phyloP scores from a whole-genome alignment of 2,329 filamentous ascomycete species.

The Zopfia rhizophila region DNA sequence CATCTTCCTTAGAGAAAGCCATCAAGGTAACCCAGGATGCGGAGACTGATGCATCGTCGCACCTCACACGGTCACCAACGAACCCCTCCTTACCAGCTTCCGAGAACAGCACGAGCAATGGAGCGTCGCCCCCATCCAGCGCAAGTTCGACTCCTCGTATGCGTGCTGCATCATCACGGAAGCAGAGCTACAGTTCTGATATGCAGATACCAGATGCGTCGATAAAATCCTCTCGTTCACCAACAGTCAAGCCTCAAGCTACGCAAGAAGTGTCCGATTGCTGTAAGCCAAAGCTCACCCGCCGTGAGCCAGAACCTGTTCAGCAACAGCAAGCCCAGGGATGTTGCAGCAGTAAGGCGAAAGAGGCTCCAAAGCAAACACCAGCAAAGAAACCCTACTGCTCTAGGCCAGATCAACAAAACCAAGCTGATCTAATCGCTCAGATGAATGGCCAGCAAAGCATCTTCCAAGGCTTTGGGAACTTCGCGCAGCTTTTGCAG shows the following conservation, averaged over 20 bases:
- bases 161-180: slow-evolving; percentile 31
- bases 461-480: neutral
- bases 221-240: slow-evolving; percentile 3
- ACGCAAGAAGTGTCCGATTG: slow-evolving; percentile 38
- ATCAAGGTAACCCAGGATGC: slow-evolving; percentile 44
- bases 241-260: slow-evolving; percentile 14
- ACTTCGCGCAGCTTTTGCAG: slow-evolving; percentile 27
- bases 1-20: slow-evolving; percentile 45
- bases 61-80: slow-evolving; percentile 41
- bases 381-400: slow-evolving; percentile 45
- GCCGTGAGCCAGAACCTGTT: neutral
- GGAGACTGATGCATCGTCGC: slow-evolving; percentile 45
- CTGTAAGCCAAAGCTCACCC: slow-evolving; percentile 41
- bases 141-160: slow-evolving; percentile 51
- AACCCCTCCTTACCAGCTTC: slow-evolving; percentile 24
- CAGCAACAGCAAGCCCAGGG: slow-evolving; percentile 29
- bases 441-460: slow-evolving; percentile 19
- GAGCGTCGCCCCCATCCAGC: slow-evolving; percentile 46
- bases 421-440: slow-evolving; percentile 7
- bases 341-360: slow-evolving; percentile 43
- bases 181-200: slow-evolving; percentile 26
- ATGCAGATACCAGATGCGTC: slow-evolving; percentile 7
- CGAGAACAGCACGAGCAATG: slow-evolving; percentile 45
- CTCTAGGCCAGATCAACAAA: slow-evolving; percentile 25
- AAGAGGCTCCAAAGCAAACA: slow-evolving; percentile 26